Percentiles rank a stretch among this genome's conserved stretches.
Conservation (phyloP, 1,139 yeast species). For the Lodderomyces jiufengensis region DNA sequence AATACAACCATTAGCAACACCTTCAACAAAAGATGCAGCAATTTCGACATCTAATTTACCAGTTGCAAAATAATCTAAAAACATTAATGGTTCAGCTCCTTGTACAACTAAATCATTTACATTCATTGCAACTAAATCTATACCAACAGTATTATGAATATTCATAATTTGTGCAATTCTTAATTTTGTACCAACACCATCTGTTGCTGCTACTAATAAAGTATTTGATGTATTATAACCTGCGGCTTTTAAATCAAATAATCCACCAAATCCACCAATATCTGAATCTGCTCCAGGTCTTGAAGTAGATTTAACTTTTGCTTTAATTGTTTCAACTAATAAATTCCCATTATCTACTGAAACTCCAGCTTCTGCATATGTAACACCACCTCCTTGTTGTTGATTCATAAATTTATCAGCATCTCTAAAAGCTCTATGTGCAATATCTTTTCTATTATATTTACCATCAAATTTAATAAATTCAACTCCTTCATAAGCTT, state of each 20-base stretch:
- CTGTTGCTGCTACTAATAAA: conserved; percentile 93
- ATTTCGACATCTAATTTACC: conserved; percentile 82
- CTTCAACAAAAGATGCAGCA: conserved; percentile 86
- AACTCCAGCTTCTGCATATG: conserved; percentile 94
- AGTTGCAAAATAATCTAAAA: conserved; percentile 94
- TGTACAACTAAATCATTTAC: conserved; percentile 96
- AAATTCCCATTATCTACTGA: conserved; percentile 93
- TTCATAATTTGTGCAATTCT: conserved; percentile 88
- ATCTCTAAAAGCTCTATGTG: conserved; percentile 87
- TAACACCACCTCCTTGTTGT: conserved; percentile 42
- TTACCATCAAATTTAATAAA: conserved; percentile 68
- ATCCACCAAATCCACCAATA: conserved; percentile 98
- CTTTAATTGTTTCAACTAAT: conserved; percentile 86
- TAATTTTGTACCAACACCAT: conserved; percentile 98
- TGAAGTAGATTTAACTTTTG: conserved; percentile 88
- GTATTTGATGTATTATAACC: conserved; percentile 79
- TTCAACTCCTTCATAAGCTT: conserved; percentile 82
- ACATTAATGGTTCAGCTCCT: conserved; percentile 97
- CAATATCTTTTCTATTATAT: conserved; percentile 89
- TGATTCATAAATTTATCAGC: conserved; percentile 19
- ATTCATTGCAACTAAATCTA: conserved; percentile 98
- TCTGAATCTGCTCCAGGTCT: conserved; percentile 97
- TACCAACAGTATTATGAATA: conserved; percentile 94
- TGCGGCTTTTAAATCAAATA: conserved; percentile 84
- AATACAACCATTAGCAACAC: conserved; percentile 96